Base-by-base conservation (phyloP, 2,329 filamentous ascomycete species). In the Fusarium pseudonygamai region DNA sequence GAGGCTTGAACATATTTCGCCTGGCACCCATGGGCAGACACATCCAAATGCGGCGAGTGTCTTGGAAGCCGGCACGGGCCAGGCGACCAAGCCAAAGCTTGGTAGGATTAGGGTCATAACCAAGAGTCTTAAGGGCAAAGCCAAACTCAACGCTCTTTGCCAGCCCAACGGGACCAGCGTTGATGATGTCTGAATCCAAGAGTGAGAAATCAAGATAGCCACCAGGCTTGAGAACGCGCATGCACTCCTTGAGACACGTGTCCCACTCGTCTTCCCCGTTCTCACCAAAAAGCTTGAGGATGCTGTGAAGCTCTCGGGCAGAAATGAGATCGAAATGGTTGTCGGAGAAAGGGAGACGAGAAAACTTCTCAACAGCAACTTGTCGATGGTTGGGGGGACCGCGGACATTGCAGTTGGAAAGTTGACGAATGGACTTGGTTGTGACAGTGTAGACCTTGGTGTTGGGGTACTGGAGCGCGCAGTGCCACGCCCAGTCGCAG, bases 401-500 rank as follows among this genome's bases (percentile, higher is more conserved):
- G 32, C 92, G 92, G 75, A 96, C 90, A 77, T 93, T 93, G 67
- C 88, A 90, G 81, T 93, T 93, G 77, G 91, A 91, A 36, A 91
- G 84, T 79, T 94, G 92, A 42, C 90, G 88, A 73, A 92, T 87
- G 14, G 90, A 84, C 82, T 93, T 93, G 72, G 92, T 94, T 42
- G 93, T 93, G 61, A 96, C 94, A 1, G 96, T 98, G 84, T 95
- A 97, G 60, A 98, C 90, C 80, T 94, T 95, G 64, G 93, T 89
- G 80, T 94, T 92, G 24, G 93, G 94, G 82, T 95, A 96, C 80
- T 96, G 92, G 55, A 93, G 87, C 2, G 96, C 95, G 65, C 94
- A 93, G 79, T 96, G 92, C 96, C 96, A 99, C 28, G 93, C 96
- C 96, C 96, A 99, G 82, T 97, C 95, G 79, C 94, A 96, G 20